Base-by-base conservation (phyloP, 345 rosid genomes). In the Corchorus olitorius region DNA sequence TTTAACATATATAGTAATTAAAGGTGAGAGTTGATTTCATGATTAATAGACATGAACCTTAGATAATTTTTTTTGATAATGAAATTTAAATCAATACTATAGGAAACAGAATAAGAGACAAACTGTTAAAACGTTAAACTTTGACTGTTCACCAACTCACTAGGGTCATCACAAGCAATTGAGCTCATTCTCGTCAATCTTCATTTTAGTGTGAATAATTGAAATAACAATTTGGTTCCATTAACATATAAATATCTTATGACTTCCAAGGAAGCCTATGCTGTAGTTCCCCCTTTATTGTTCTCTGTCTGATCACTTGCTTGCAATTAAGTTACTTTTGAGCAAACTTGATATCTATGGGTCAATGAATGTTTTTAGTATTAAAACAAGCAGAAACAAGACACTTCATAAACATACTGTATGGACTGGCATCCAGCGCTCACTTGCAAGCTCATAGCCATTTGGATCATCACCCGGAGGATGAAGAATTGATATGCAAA, bases 391-490 rank as follows among this genome's bases (percentile, higher is more conserved):
- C 8, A 69, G 0, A 49, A 48, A 19, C 2, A 74, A 33, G 56
- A 70, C 22, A 74, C 45, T 35, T 65, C 35, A 43, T 49, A 43
- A 62, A 81, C 91, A 78, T 88, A 96, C 98, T 0, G 99, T 96
- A 81, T 96, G 98, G 70, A 96, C 97, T 37, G 98, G 99, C 77
- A 81, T 88, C 98, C 98, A 96, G 8, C 99, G 97, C 69, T 96
- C 99, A 75, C 93, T 93, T 75, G 99, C 98, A 84, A 96, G 94
- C 85, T 96, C 99, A 70, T 96, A 95, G 66, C 99, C 99, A 55
- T 88, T 92, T 55, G 98, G 99, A 81, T 96, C 99, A 66, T 93
- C 98, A 64, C 99, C 99, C 5, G 99, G 99, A 61, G 99, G 99
- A 82, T 96, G 98, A 74, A 96, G 97, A 80, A 96, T 93, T 19